phyloP scores from a whole-genome alignment of 164 flowering plant species.

The Vitis riparia region DNA sequence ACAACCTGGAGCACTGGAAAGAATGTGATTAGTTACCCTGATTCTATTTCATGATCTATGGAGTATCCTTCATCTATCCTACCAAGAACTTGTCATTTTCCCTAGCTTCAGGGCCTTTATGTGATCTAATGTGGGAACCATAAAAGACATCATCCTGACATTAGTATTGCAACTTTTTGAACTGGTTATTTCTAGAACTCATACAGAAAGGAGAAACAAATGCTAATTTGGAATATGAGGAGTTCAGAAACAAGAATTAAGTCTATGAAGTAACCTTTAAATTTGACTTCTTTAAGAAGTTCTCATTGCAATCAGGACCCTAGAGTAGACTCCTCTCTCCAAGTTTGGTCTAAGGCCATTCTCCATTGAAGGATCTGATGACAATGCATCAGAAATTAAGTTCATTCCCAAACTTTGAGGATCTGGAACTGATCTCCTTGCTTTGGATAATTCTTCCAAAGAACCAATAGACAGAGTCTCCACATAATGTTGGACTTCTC shows the following conservation, averaged over 20 bases:
- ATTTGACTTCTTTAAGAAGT: constrained; percentile 16
- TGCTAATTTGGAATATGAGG: too few relatives aligned
- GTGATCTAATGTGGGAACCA: constrained; percentile 24
- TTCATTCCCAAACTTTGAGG: constrained; percentile 6
- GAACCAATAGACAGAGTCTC: constrained; percentile 14
- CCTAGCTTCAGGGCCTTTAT: constrained; percentile 30
- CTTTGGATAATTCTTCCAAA: constrained; percentile 15
- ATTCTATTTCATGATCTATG: constrained; percentile 21
- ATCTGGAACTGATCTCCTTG: constrained; percentile 14
- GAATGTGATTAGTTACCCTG: constrained; percentile 23
- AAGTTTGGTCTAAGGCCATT: constrained; percentile 14
- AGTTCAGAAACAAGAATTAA: not conserved
- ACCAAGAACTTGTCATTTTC: constrained; percentile 9
- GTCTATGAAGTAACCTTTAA: constrained; percentile 18
- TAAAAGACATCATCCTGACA: not conserved
- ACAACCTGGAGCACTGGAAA: constrained; percentile 29
- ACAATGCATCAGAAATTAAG: constrained; percentile 17
- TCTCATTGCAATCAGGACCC: constrained; percentile 34
- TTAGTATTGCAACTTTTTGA: not conserved
- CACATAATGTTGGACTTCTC: too few relatives aligned
- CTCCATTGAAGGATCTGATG: constrained; percentile 22
- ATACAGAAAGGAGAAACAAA: not conserved
- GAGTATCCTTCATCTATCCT: constrained; percentile 20
- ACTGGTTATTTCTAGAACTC: not conserved
- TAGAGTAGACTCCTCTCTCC: constrained; percentile 15